Base-by-base conservation (phyloP, 1,139 yeast species). In the Meyerozyma guilliermondii region DNA sequence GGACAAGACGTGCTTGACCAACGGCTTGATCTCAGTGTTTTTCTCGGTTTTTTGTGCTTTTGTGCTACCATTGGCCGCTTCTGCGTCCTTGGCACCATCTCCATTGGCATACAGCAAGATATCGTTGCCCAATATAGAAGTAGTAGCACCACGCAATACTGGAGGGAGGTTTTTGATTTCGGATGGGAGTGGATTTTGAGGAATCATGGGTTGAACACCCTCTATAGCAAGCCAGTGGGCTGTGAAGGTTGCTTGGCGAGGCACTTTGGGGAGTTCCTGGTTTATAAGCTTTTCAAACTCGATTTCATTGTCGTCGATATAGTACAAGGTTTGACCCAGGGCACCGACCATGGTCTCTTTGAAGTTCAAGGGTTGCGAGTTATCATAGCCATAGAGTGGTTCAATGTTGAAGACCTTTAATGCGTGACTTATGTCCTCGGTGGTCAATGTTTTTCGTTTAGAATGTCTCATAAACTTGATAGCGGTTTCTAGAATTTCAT, bases 191-290 rank as follows among this genome's bases (percentile, higher is more conserved):
- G 99, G 99, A 65, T 94, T 94, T 64, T 94, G 98, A 1, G 97
- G 95, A 44, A 94, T 92, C 41, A 94, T 85, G 1, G 99, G 98
- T 59, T 94, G 99, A 4, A 94, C 96, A 42, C 99, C 99, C 65
- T 94, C 99, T 45, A 94, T 87, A 1, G 98, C 98, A 35, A 94
- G 74, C 98, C 99, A 94, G 62, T 94, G 99, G 2, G 98, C 96
- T 0, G 98, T 88, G 60, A 87, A 91, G 0, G 96, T 83, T 1
- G 95, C 83, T 46, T 86, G 83, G 46, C 98, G 76, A 3, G 99
- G 98, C 3, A 94, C 96, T 56, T 86, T 87, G 6, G 99, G 99
- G 48, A 94, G 71, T 34, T 96, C 97, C 60, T 87, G 95, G 60
- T 92, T 91, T 53, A 94, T 87, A 49, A 94, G 73, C 58, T 88